phyloP scores from a whole-genome alignment of 2,329 filamentous ascomycete species.

The Alternaria conjuncta region DNA sequence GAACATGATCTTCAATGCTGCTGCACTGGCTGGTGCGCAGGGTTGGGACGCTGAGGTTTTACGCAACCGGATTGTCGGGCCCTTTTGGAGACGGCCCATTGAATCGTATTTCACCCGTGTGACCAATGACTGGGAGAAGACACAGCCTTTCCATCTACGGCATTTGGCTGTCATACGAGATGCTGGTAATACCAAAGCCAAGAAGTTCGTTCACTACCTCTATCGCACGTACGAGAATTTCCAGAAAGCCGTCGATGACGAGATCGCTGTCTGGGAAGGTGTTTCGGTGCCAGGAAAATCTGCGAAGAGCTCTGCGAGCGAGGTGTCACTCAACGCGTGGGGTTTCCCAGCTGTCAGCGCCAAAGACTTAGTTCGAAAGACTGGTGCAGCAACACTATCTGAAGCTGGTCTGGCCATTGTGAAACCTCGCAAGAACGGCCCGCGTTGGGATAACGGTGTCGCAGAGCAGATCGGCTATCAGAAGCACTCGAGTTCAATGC shows the following conservation, averaged over 20 bases:
- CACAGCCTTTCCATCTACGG: slow-evolving; percentile 64
- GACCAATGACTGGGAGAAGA: slow-evolving; percentile 62
- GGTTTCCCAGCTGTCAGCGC: slow-evolving; percentile 32
- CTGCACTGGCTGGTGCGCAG: slow-evolving; percentile 54
- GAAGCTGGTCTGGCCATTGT: slow-evolving; percentile 32
- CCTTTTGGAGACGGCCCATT: slow-evolving; percentile 61
- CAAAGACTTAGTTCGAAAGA: slow-evolving; percentile 26
- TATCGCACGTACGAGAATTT: slow-evolving; percentile 63
- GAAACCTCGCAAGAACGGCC: slow-evolving; percentile 20
- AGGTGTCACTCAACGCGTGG: slow-evolving; percentile 33
- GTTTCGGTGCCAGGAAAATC: slow-evolving; percentile 45
- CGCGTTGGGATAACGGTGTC: slow-evolving; percentile 37
- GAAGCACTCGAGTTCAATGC: slow-evolving; percentile 14
- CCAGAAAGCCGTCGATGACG: slow-evolving; percentile 58
- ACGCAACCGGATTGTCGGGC: slow-evolving; percentile 52
- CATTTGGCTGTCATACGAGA: slow-evolving; percentile 65
- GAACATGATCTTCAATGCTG: slow-evolving; percentile 60
- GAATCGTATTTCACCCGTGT: slow-evolving; percentile 61
- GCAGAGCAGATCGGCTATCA: slow-evolving; percentile 31
- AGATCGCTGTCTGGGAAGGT: slow-evolving; percentile 61
- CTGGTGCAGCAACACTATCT: slow-evolving; percentile 35
- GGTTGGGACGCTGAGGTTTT: slow-evolving; percentile 59
- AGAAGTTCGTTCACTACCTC: slow-evolving; percentile 55
- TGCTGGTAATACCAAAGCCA: slow-evolving; percentile 55
- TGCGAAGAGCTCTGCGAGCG: slow-evolving; percentile 10